Base-by-base conservation (phyloP, 768 basidiomycete genomes). In the Cantharellus cinnabarinus region DNA sequence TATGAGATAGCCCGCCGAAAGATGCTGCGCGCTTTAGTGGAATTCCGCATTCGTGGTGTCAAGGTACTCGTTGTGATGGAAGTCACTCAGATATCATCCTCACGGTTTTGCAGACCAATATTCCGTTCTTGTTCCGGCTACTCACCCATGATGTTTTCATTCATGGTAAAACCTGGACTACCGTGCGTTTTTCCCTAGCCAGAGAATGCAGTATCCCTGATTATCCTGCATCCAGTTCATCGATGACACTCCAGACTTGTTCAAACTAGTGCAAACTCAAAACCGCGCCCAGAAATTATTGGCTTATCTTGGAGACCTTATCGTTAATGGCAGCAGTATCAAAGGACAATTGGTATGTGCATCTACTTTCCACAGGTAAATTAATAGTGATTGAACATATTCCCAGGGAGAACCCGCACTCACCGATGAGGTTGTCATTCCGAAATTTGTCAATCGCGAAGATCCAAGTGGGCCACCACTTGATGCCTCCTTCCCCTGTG, bases 31-130 rank as follows among this genome's bases (percentile, higher is more conserved):
- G 94, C 95, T 41, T 79, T 99, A n/a, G 91, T 99, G 53, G 95
- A 99, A 70, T 99, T 98, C 83, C 87, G 95, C 66, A 98, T 99
- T 65, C 89, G 95, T 64, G 95, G 95, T 65, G 90, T 97, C 71
- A 97, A 97, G 81, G 88, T 82, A 66, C 63, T 56, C 50, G 34
- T 55, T 4, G 41, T 50, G 44, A 10, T 61, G 15, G 41, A n/a
- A 54, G 7, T 54, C 52, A 1, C 52, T 7, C 52, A 7, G 1
- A 14, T 10, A 34, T n/a, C 7, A 54, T 54, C 10, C 52, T 54
- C 7, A 10, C 7, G 37, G 7, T 7, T 10, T 54, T 54, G 7
- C 52, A 93, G 89, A 99, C 95, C 65, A 98, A 98, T 71, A 98
- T 98, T 64, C 95, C 95, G 10, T 99, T 99, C 86, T 74, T 99